Evolutionary conservation across 345 rosid genomes (phyloP), one percentile per base, ranked within the genome.

Genomic region (Geranium rotundifolium): DNA sequence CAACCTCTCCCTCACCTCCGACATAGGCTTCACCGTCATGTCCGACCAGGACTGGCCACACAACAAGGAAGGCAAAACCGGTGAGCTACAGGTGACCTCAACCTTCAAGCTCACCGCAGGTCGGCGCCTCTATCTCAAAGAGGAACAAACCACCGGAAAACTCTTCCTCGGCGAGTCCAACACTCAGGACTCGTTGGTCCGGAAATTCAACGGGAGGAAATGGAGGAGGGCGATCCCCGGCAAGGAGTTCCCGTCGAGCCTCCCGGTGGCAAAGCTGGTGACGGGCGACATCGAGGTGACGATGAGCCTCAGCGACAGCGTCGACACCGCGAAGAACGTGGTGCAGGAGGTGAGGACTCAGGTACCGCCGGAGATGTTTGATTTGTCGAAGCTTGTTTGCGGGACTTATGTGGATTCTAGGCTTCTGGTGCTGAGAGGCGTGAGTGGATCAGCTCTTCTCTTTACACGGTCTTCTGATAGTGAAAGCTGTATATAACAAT

Each of bases 341-440:
- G 71, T 87, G 67, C 81, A 77, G 52, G 96, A 93, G 81, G 84
- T 86, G 63, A 72, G 95, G 13, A 82, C 71, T 18, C 89, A 87
- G 50, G 65, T 85, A 4, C 98, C 96, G 0, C 93, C 87, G 2
- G 98, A 89, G 68, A 84, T 92, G 85, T 92, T 92, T 50, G 95
- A 89, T 71, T 54, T 87, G 67, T 87, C 91, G 0, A 87, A 79
- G 69, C 74, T 92, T 57, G 93, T 87, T 2, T 92, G 96, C 37
- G 95, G 98, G 58, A 85, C 95, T 7, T 89, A 80, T 37, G 67
- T 89, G 1, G 98, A 92, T 63, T 71, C 87, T 4, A 81, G 97
- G 71, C 75, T 87, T 63, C 85, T 89, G 17, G 85, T 87, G 58
- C 84, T 89, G 19, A 83, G 95, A 1, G 82, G 90, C 15, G 88